Evolutionary conservation across 176 grass and related monocot genomes (phyloP).

Genomic region (Stipa capillata): DNA sequence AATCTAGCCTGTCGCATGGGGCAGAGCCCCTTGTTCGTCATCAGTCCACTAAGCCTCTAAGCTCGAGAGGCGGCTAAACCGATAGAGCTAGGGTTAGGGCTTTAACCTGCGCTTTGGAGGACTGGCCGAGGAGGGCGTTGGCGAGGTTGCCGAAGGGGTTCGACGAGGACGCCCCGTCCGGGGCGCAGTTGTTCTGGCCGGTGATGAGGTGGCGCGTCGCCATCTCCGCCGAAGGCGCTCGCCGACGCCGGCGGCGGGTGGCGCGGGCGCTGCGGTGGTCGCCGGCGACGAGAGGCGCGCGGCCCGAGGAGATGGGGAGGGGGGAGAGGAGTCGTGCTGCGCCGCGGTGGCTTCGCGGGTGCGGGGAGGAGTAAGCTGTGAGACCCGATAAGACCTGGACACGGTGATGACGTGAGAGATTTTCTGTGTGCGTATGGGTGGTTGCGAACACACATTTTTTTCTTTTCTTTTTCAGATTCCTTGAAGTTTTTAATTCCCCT

Average conservation of each 20-base stretch:
- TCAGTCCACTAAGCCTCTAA: not conserved
- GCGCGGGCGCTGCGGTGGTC: not conserved
- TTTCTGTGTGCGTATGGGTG: not conserved
- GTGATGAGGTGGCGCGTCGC: slow-evolving; percentile 81
- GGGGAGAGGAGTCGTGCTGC: not conserved
- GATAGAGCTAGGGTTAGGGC: not conserved
- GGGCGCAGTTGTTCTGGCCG: slow-evolving; percentile 62
- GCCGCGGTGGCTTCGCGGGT: slow-evolving; percentile 26
- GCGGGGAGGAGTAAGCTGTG: not conserved
- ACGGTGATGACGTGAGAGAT: slow-evolving; percentile 22
- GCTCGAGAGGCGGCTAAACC: not conserved
- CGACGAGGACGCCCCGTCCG: slow-evolving; percentile 71
- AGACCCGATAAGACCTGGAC: slow-evolving; percentile 38
- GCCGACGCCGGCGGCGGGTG: not conserved
- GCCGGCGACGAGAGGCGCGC: slow-evolving; percentile 23
- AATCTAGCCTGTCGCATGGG: not conserved
- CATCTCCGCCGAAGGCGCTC: slow-evolving; percentile 34
- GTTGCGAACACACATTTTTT: not conserved
- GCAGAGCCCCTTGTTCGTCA: not conserved
- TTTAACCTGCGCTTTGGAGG: slow-evolving; percentile 67
- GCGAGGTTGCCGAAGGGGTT: slow-evolving; percentile 69
- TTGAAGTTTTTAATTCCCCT: not conserved
- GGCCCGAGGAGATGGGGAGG: not conserved
- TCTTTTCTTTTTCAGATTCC: too few relatives aligned
- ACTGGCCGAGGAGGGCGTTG: slow-evolving; percentile 74